Percentiles rank a stretch among this genome's conserved stretches.
These are phyloP conservation scores for Solanum etuberosum DNA, from an alignment of 257 asterid species.

Conservation along the genomic window DNA sequence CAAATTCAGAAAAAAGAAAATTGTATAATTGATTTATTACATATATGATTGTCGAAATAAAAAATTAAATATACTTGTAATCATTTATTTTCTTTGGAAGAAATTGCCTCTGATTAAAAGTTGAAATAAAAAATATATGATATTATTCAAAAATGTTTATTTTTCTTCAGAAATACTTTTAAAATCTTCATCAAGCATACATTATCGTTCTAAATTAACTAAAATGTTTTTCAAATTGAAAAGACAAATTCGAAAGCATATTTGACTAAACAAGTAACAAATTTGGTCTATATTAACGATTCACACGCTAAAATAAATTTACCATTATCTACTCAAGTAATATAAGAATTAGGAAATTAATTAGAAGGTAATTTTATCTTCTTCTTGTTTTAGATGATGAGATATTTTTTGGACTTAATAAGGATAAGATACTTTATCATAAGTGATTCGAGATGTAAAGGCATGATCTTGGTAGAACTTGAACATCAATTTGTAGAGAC, in stretches of 20 bases:
- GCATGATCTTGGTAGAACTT: not conserved
- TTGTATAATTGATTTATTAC: not conserved
- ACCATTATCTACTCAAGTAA: not conserved
- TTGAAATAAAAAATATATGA: no score
- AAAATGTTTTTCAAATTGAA: not conserved
- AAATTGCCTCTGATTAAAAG: not conserved
- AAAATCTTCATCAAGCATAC: not conserved
- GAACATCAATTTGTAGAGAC: not conserved
- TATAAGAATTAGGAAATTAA: not conserved
- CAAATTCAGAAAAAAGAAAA: not conserved
- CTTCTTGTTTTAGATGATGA: not conserved
- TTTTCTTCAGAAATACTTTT: not conserved
- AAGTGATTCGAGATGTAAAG: not conserved
- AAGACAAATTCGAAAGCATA: not conserved
- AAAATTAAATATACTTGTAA: no score
- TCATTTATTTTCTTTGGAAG: no score
- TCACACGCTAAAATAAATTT: not conserved
- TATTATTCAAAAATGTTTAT: not conserved
- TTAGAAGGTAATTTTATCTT: not conserved
- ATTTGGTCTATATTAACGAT: not conserved
- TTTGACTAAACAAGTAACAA: not conserved
- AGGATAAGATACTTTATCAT: not conserved
- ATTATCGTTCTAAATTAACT: not conserved
- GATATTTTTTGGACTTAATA: not conserved
- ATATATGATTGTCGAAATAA: not conserved